Percentiles rank a stretch among this genome's conserved stretches.
Conservation (phyloP, 495 filamentous ascomycete genomes). For the Xylaria acuta region DNA sequence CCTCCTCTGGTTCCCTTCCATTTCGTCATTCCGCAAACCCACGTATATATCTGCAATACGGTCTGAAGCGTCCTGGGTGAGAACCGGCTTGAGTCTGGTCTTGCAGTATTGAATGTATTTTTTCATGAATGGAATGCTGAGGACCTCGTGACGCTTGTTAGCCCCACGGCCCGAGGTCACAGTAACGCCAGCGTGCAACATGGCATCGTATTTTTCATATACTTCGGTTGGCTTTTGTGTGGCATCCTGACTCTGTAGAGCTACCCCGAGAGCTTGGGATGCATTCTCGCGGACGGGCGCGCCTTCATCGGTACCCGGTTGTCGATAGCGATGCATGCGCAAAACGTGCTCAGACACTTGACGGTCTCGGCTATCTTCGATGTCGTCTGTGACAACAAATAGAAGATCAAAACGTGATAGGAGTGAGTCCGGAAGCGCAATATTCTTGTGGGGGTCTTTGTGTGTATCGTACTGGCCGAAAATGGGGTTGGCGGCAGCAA, state of each 20-base stretch:
- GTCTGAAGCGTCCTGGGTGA: conserved; percentile 92
- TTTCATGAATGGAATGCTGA: conserved; percentile 98
- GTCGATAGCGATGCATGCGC: conserved; percentile 95
- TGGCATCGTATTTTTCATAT: conserved; percentile 94
- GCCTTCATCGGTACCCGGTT: conserved; percentile 93
- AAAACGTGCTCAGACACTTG: conserved; percentile 96
- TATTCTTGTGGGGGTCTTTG: conserved; percentile 98
- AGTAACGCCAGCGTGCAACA: conserved; percentile 93
- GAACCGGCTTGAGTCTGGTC: conserved; percentile 83
- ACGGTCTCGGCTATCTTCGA: conserved; percentile 88
- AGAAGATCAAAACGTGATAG: conserved; percentile 98
- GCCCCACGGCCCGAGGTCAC: conserved; percentile 72
- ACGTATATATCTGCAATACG: conserved; percentile 94
- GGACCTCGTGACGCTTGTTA: conserved; percentile 82
- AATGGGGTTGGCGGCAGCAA: conserved; percentile 96
- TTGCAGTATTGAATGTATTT: conserved; percentile 99
- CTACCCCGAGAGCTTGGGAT: conserved; percentile 86
- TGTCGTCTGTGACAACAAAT: conserved; percentile 98
- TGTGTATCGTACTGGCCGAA: conserved; percentile 98
- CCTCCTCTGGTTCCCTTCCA: conserved; percentile 90
- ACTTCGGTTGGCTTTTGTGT: conserved; percentile 78
- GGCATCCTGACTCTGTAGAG: conserved; percentile 78
- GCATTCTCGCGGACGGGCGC: conserved; percentile 90
- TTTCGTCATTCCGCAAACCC: conserved; percentile 91
- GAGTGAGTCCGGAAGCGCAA: conserved; percentile 95